Evolutionary conservation across 345 rosid species (phyloP), one percentile per base, ranked within the genome.

Genomic region (Tarenaya hassleriana): DNA sequence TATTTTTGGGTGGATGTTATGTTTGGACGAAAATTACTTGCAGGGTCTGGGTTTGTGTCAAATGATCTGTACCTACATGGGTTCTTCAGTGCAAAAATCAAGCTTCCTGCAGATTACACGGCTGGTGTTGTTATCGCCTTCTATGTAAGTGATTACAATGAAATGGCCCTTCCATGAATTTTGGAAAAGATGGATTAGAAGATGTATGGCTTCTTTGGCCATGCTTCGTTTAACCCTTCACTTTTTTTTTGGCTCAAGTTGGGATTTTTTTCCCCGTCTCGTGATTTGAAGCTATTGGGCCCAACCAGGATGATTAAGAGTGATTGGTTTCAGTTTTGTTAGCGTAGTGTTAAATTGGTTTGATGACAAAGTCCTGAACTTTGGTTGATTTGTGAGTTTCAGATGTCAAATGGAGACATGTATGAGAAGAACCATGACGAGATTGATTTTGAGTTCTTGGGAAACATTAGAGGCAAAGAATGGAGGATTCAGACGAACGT

Each of bases 101-200:
- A 85, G 74, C 59, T 92, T 68, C 98, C 98, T 69, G 69, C 91
- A 31, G 98, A 92, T 77, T 92, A 92, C 59, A 85, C 97, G 40
- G 98, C 97, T 55, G 98, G 98, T 18, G 94, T 92, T 62, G 97
- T 92, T 67, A 91, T 92, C 58, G 98, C 98, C 16, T 92, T 92
- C 66, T 92, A 92, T 70, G 98, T 92, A 64, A 81, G 97, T 73
- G 21, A 37, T 54, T 20, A 41, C 12, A 12, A 38, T 1, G 29
- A 24, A n/a, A n/a, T n/a, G n/a, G n/a, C n/a, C n/a, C n/a, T n/a
- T n/a, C n/a, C n/a, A n/a, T n/a, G n/a, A n/a, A n/a, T n/a, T n/a
- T n/a, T n/a, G n/a, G n/a, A n/a, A n/a, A n/a, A n/a, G n/a, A n/a
- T n/a, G n/a, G n/a, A n/a, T n/a, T n/a, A n/a, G n/a, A n/a, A n/a